Percentiles rank a stretch among this genome's conserved stretches.
phyloP scores from a whole-genome alignment of 2,329 filamentous ascomycete genomes.

The Xylaria sp. region DNA sequence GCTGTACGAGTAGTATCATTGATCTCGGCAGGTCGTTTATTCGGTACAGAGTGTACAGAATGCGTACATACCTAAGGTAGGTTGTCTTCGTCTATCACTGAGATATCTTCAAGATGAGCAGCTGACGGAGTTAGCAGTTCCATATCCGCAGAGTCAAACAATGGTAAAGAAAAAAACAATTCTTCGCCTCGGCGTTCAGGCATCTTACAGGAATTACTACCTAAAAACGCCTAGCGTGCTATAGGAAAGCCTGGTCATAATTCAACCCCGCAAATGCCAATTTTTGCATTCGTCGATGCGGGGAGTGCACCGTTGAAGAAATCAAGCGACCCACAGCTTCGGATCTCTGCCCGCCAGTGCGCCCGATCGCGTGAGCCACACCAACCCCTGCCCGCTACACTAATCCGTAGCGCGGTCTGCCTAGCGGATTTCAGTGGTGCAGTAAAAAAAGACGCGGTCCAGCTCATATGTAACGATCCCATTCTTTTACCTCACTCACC shows the following conservation, averaged over 20 bases:
- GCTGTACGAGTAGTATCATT: too few species aligned
- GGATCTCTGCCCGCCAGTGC: constrained; percentile 13
- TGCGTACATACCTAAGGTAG: too few species aligned
- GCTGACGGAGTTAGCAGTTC: too few species aligned
- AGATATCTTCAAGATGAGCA: too few species aligned
- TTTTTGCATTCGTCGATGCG: neutral
- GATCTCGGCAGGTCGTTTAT: too few species aligned
- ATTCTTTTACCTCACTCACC: neutral
- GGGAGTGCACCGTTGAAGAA: neutral
- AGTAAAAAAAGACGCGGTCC: neutral
- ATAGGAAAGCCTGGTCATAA: neutral
- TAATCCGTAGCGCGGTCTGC: too few species aligned
- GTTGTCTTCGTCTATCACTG: too few species aligned
- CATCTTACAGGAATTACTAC: too few species aligned
- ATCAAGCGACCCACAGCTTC: constrained; percentile 17
- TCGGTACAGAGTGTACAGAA: too few species aligned
- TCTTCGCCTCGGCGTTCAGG: too few species aligned
- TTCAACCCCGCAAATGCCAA: neutral
- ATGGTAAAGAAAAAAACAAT: too few species aligned
- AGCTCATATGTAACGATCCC: neutral
- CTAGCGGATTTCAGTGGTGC: neutral
- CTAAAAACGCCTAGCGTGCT: neutral
- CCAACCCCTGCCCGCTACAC: neutral
- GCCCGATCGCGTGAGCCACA: neutral
- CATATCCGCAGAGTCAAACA: too few species aligned